A percentile compares a stretch with the other conserved stretches of the same genome.
Conservation (phyloP, 2,329 filamentous ascomycete genomes). For the Capronia epimyces region DNA sequence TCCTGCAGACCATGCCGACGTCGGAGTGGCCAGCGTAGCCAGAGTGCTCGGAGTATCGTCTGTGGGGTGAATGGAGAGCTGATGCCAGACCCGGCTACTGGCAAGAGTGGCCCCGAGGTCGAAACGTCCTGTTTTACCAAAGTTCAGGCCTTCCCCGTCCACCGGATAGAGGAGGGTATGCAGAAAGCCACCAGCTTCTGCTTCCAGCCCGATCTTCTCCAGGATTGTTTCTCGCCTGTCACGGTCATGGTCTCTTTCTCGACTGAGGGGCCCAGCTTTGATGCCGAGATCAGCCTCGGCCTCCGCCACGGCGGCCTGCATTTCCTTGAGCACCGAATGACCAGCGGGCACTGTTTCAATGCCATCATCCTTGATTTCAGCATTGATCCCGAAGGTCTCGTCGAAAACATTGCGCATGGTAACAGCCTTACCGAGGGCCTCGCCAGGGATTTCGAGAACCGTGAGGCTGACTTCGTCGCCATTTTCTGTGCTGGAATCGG, state of each 20-base stretch:
- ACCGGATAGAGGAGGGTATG: constrained; percentile 75
- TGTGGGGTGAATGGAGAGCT: constrained; percentile 83
- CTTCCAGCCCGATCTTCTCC: constrained; percentile 78
- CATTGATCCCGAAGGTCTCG: constrained; percentile 84
- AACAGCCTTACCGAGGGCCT: constrained; percentile 77
- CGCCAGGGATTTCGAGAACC: constrained; percentile 76
- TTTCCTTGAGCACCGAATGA: constrained; percentile 80
- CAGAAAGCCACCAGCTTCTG: constrained; percentile 76
- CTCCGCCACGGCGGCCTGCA: constrained; percentile 72
- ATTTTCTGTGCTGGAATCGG: constrained; percentile 50
- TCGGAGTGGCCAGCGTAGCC: constrained; percentile 64
- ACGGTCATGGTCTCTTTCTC: constrained; percentile 69
- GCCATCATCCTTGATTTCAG: constrained; percentile 95
- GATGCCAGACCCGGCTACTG: constrained; percentile 91
- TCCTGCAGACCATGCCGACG: constrained; percentile 88
- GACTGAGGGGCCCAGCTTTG: constrained; percentile 58
- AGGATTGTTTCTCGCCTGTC: constrained; percentile 78
- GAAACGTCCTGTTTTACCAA: constrained; percentile 72
- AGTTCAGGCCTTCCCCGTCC: constrained; percentile 68
- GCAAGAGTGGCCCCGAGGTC: constrained; percentile 68
- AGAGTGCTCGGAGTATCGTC: constrained; percentile 74
- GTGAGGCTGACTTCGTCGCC: constrained; percentile 86
- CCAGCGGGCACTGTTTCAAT: constrained; percentile 67
- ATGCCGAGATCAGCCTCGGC: constrained; percentile 75
- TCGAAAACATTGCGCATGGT: constrained; percentile 88